phyloP scores from a whole-genome alignment of 345 rosid species.

The thale cress (Arabidopsis thaliana) region TAIR10.1 NC_003074.8:44501-45000 shows the following conservation, averaged over 20 bases:
- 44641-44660: slow-evolving; percentile 24
- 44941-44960: neutral
- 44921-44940: neutral
- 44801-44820: neutral
- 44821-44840: neutral
- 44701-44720: slow-evolving; percentile 33
- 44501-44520: slow-evolving; percentile 11
- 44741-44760: slow-evolving; percentile 44
- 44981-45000: neutral
- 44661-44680: slow-evolving; percentile 33
- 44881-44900: neutral
- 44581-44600: neutral
- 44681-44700: slow-evolving; percentile 35
- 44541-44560: slow-evolving; percentile 30
- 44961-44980: neutral
- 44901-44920: neutral
- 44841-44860: neutral
- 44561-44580: slow-evolving; percentile 22
- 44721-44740: slow-evolving; percentile 48
- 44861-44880: neutral
- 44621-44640: slow-evolving; percentile 14
- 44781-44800: slow-evolving; percentile 3
- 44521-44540: slow-evolving; percentile 5
- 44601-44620: neutral
- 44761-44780: slow-evolving; percentile 22